Evolutionary conservation across 1,139 yeast species (phyloP).

Genomic region (Pichia kudriavzevii): DNA sequence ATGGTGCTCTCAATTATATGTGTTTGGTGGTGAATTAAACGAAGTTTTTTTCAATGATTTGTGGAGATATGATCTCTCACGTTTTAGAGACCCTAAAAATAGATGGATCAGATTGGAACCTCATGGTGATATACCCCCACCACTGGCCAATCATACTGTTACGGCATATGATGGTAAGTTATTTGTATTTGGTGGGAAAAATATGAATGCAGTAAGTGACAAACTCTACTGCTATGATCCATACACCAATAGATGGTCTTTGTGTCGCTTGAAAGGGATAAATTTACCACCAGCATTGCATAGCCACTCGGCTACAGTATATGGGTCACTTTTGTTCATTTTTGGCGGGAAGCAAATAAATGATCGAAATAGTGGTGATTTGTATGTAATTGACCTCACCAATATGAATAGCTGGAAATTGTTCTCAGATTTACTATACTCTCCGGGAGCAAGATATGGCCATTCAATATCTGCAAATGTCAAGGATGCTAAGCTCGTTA

Average conservation of each 20-base stretch:
- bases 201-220: conserved; percentile 65
- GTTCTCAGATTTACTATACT: conserved; percentile 33
- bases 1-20: conserved; percentile 42
- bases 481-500: conserved; percentile 58
- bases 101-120: conserved; percentile 75
- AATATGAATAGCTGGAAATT: conserved; percentile 45
- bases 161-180: conserved; percentile 70
- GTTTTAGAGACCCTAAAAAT: conserved; percentile 78
- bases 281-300: conserved; percentile 74
- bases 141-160: conserved; percentile 88
- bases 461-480: conserved; percentile 76
- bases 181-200: conserved; percentile 85
- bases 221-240: conserved; percentile 86
- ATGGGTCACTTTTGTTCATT: conserved; percentile 72
- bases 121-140: conserved; percentile 57
- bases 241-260: conserved; percentile 60
- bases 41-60: conserved; percentile 80
- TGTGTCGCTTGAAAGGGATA: conserved; percentile 35
- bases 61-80: conserved; percentile 78
- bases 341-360: conserved; percentile 85
- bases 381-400: conserved; percentile 71
- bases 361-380: conserved; percentile 62
- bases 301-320: conserved; percentile 82
- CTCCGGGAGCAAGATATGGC: conserved; percentile 89
- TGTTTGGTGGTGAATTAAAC: conserved; percentile 95